phyloP scores from a whole-genome alignment of 768 basidiomycete genomes.

The Boletus sp. region DNA sequence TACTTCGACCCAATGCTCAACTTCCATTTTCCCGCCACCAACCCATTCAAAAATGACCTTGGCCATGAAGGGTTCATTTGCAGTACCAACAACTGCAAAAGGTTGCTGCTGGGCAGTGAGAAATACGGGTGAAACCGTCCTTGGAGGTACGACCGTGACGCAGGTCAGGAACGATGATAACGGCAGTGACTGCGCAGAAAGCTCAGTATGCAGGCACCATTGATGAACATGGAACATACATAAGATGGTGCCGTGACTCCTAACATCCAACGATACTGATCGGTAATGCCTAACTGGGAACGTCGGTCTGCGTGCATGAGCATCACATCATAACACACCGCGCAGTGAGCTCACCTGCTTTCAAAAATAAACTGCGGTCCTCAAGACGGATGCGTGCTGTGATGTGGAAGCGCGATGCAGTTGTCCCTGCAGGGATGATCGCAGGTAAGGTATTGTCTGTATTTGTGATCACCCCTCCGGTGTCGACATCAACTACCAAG shows the following conservation, averaged over 20 bases:
- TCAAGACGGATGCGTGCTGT: conserved; percentile 40
- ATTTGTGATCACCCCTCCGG: background rate
- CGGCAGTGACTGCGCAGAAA: conserved; percentile 24
- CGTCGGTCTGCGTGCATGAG: conserved; percentile 35
- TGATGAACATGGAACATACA: conserved; percentile 31
- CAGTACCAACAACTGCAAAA: conserved; percentile 40
- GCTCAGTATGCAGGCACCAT: background rate
- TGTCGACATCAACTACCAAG: conserved; percentile 16
- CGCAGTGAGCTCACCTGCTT: conserved; percentile 32
- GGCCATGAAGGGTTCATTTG: conserved; percentile 47
- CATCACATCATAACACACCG: background rate
- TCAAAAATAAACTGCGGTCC: conserved; percentile 46
- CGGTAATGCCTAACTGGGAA: conserved; percentile 17
- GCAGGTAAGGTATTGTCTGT: background rate
- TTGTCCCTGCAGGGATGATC: conserved; percentile 14
- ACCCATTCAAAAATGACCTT: conserved; percentile 40
- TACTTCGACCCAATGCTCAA: conserved; percentile 57
- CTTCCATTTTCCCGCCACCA: conserved; percentile 41
- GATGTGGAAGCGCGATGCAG: conserved; percentile 46
- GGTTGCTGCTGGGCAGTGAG: conserved; percentile 37
- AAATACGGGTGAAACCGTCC: conserved; percentile 29
- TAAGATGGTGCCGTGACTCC: conserved; percentile 46
- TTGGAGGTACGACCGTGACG: conserved; percentile 39
- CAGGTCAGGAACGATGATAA: conserved; percentile 35
- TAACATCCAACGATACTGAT: conserved; percentile 50